Percentiles rank a stretch among this genome's conserved stretches.
Evolutionary conservation across 169 alveolate species (phyloP).

Genomic region (Perkinsus olseni): DNA sequence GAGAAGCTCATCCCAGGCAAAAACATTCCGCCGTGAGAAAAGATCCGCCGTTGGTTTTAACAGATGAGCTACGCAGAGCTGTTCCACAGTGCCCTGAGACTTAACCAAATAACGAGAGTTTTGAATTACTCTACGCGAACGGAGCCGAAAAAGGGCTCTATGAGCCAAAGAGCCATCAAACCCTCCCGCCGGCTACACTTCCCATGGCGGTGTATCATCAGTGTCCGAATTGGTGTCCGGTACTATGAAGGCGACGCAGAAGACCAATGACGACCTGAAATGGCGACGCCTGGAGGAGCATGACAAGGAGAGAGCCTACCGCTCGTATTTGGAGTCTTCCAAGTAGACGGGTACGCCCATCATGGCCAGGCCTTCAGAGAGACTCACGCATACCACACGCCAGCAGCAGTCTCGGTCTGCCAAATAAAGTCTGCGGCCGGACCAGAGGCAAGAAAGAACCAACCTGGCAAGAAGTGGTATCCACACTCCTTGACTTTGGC

Average conservation of each 20-base stretch:
- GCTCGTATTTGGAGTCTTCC: neutral
- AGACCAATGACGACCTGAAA: neutral
- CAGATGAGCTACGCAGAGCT: too few species aligned
- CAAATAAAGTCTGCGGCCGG: neutral
- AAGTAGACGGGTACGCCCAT: neutral
- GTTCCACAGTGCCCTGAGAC: too few species aligned
- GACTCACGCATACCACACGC: neutral
- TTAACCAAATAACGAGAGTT: too few species aligned
- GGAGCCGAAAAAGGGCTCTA: too few species aligned
- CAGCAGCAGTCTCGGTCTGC: neutral
- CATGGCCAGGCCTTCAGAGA: neutral
- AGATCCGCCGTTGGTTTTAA: too few species aligned
- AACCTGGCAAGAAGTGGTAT: neutral
- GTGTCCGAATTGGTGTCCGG: neutral
- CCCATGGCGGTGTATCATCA: neutral
- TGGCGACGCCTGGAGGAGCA: neutral
- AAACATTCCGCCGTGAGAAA: neutral
- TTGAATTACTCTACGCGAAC: too few species aligned
- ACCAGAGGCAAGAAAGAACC: neutral
- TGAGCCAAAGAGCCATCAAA: too few species aligned
- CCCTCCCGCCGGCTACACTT: too few species aligned
- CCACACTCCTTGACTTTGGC: neutral
- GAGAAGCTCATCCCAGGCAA: neutral
- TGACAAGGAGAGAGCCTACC: neutral
- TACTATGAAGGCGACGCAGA: neutral